Base-by-base conservation (phyloP, 768 basidiomycete genomes). In the Rhizopogon rudus region DNA sequence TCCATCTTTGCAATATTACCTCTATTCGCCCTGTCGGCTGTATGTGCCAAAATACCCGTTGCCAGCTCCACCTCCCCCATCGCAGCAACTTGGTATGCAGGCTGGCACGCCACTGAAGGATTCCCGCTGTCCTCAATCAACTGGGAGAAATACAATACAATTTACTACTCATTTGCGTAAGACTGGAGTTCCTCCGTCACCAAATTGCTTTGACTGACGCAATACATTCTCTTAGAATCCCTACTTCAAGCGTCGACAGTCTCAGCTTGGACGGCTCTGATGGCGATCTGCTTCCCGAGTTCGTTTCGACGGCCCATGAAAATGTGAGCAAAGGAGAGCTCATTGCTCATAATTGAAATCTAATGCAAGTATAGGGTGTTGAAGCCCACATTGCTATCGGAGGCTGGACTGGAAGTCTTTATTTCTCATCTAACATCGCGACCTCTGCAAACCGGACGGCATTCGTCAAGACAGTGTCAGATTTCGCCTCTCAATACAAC, bases 141-240 rank as follows among this genome's bases (percentile, higher is more conserved):
- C 57, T 90, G 88, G 87, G 69, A 71, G n/a, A 88, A 86, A 68
- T 90, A 88, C 65, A 87, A 80, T n/a, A 75, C 81, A 14, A 53
- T 87, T 42, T 82, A 80, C 13, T 89, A 87, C 68, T 75, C 87
- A 0, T 90, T 89, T 59, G 87, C 84, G 77, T 76, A 62, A 68
- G 77, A 4, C 25, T 25, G 25, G 25, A 25, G 4, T 25, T 3
- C 25, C 25, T 5, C 65, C 22, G 14, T 9, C 28, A 40, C 39
- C 29, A 8, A 16, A 39, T 50, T 53, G 2, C 25, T 14, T 9
- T 22, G 40, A 22, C 17, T 39, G 25, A 25, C 31, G 13, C 10
- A 17, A 42, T 13, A 3, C 29, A 62, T 46, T 40, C 25, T 16
- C 40, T 56, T 45, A 77, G 77, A 3, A 33, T 54, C 3, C 73